phyloP scores from a whole-genome alignment of 2,329 filamentous ascomycete genomes.

The Acarospora socialis region DNA sequence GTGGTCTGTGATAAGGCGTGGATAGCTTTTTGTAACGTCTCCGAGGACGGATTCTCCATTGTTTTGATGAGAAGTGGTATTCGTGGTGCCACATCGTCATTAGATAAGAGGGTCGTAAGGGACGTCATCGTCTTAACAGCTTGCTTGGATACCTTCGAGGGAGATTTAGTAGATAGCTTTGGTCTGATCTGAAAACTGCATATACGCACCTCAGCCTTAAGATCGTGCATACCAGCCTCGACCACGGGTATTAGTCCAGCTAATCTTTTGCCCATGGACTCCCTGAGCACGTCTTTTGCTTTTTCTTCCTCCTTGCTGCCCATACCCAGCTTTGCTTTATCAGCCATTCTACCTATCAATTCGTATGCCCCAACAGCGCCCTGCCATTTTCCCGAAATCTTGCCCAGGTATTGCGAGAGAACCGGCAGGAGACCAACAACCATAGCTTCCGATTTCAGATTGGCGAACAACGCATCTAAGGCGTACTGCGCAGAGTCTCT shows the following conservation, averaged over 20 bases:
- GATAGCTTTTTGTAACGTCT: conserved; percentile 87
- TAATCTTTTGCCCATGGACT: conserved; percentile 77
- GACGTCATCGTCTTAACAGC: conserved; percentile 85
- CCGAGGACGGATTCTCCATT: conserved; percentile 83
- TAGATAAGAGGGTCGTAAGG: conserved; percentile 76
- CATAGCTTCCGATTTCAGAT: conserved; percentile 67
- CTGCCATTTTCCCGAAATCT: conserved; percentile 91
- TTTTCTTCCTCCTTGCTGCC: conserved; percentile 73
- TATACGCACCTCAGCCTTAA: conserved; percentile 64
- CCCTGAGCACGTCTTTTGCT: conserved; percentile 78
- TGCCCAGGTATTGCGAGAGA: conserved; percentile 60
- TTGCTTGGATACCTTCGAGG: conserved; percentile 64
- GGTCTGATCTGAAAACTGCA: neutral
- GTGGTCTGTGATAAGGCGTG: conserved; percentile 94
- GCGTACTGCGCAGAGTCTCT: conserved; percentile 89
- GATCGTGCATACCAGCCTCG: conserved; percentile 87
- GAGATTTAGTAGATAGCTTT: too few species aligned
- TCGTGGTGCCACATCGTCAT: conserved; percentile 88
- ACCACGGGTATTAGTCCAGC: conserved; percentile 81
- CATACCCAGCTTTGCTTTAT: conserved; percentile 77
- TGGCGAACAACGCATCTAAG: conserved; percentile 71
- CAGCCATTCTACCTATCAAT: conserved; percentile 81
- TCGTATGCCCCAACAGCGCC: conserved; percentile 77
- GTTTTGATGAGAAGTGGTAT: conserved; percentile 86
- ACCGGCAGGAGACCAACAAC: conserved; percentile 69